Evolutionary conservation across 257 asterid genomes (phyloP).

Genomic region (Ophiorrhiza pumila): DNA sequence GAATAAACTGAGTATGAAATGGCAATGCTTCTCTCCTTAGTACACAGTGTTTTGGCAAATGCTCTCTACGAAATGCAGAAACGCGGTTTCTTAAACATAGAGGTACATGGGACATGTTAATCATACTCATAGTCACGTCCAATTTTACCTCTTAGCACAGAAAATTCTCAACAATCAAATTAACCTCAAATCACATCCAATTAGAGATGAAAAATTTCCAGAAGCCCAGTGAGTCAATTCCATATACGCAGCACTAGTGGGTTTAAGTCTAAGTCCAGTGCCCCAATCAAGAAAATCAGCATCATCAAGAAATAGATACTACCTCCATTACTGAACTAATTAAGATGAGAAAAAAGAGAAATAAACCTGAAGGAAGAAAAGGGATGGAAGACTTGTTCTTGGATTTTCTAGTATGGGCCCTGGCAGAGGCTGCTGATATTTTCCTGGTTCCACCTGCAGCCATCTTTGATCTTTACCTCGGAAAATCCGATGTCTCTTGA

Average conservation of each 20-base stretch:
- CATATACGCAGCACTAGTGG: not conserved
- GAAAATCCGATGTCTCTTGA: not conserved
- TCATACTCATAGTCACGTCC: no score
- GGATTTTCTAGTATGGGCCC: constrained; percentile 71
- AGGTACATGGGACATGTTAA: not conserved
- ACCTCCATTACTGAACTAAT: no score
- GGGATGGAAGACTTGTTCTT: constrained; percentile 38
- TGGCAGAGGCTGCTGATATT: constrained; percentile 80
- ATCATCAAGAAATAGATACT: no score
- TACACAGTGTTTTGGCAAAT: no score
- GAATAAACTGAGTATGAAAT: not conserved
- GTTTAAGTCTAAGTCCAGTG: not conserved
- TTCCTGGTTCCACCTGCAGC: constrained; percentile 55
- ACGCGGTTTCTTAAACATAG: no score
- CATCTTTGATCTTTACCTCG: constrained; percentile 41
- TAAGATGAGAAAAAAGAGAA: not conserved
- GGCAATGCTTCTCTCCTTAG: not conserved
- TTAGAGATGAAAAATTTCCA: not conserved
- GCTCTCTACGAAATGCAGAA: no score
- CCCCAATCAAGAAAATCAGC: constrained; percentile 14
- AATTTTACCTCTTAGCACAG: not conserved
- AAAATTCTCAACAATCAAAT: not conserved
- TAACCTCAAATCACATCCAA: constrained; percentile 4
- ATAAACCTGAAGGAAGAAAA: constrained; percentile 39
- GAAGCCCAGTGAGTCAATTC: not conserved